Evolutionary conservation across 179 eudicot genomes (phyloP).

Genomic region (Nepenthes alata): DNA sequence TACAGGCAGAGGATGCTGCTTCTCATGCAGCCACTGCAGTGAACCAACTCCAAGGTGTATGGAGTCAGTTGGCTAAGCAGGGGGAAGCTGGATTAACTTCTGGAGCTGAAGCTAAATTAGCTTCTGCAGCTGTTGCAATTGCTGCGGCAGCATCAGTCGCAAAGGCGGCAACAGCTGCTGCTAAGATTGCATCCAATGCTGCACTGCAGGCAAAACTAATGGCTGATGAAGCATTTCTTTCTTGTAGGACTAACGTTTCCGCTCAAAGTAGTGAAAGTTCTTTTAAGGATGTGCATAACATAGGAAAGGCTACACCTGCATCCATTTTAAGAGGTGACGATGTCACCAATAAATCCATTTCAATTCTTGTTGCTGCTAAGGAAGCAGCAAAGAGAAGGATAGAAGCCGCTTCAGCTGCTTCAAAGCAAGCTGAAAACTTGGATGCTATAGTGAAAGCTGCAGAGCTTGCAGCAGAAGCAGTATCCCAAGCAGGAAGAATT

Average conservation of each 20-base stretch:
- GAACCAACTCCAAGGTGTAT: conserved; percentile 42
- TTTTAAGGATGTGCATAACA: conserved; percentile 15
- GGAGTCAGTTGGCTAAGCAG: conserved; percentile 60
- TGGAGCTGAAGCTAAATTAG: conserved; percentile 61
- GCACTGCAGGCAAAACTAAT: conserved; percentile 72
- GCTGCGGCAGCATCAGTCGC: conserved; percentile 94
- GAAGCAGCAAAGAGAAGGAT: conserved; percentile 77
- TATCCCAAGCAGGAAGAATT: conserved; percentile 82
- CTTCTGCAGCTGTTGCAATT: conserved; percentile 76
- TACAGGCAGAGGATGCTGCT: conserved; percentile 73
- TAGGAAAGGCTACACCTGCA: conserved; percentile 35
- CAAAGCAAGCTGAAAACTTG: conserved; percentile 87
- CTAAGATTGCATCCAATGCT: conserved; percentile 71
- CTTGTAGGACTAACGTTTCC: conserved; percentile 15
- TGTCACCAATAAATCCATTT: conserved; percentile 27
- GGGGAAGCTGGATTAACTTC: conserved; percentile 41
- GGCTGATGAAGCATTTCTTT: conserved; percentile 63
- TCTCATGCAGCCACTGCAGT: conserved; percentile 58
- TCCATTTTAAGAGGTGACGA: conserved; percentile 42
- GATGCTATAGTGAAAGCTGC: conserved; percentile 92
- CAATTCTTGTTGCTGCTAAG: conserved; percentile 68
- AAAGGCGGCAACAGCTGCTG: conserved; percentile 95
- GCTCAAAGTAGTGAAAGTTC: conserved; percentile 11
- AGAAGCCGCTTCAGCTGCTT: conserved; percentile 92
- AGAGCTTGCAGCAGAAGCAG: conserved; percentile 93